Evolutionary conservation across 768 basidiomycete species (phyloP).

Genomic region (Agrocybe chaxingu): DNA sequence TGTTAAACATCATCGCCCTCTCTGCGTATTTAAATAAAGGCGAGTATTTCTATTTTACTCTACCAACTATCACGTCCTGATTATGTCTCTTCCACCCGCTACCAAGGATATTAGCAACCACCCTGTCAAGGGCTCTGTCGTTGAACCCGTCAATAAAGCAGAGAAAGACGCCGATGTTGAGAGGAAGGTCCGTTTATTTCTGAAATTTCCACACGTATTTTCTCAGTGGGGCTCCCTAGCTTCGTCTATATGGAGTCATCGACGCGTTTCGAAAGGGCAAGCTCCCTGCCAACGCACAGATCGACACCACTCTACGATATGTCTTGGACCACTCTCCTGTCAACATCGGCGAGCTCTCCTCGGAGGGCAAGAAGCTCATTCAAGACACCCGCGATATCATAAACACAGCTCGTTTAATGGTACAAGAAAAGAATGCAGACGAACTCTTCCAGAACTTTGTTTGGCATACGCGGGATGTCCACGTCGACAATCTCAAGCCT

Average conservation of each 20-base stretch:
- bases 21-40: too few species aligned
- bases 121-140: conserved; percentile 58
- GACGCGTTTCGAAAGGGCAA: conserved; percentile 78
- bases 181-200: conserved; percentile 50
- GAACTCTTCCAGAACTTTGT: conserved; percentile 92
- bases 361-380: conserved; percentile 74
- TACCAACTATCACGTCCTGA: not conserved
- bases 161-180: conserved; percentile 73
- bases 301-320: conserved; percentile 70
- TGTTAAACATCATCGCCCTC: too few species aligned
- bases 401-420: conserved; percentile 65
- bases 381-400: conserved; percentile 79
- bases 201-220: not conserved
- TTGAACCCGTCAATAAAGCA: conserved; percentile 58
- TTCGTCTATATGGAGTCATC: conserved; percentile 78
- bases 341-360: conserved; percentile 62
- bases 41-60: not conserved
- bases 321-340: conserved; percentile 58
- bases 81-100: conserved; percentile 68
- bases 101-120: conserved; percentile 58
- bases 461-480: conserved; percentile 69
- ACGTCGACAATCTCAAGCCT: conserved; percentile 18
- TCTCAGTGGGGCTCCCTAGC: conserved; percentile 26
- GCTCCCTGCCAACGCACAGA: conserved; percentile 78
- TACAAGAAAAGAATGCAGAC: conserved; percentile 83